phyloP scores from a whole-genome alignment of 2,329 filamentous ascomycete genomes.

The Hyphodiscus sp. region DNA sequence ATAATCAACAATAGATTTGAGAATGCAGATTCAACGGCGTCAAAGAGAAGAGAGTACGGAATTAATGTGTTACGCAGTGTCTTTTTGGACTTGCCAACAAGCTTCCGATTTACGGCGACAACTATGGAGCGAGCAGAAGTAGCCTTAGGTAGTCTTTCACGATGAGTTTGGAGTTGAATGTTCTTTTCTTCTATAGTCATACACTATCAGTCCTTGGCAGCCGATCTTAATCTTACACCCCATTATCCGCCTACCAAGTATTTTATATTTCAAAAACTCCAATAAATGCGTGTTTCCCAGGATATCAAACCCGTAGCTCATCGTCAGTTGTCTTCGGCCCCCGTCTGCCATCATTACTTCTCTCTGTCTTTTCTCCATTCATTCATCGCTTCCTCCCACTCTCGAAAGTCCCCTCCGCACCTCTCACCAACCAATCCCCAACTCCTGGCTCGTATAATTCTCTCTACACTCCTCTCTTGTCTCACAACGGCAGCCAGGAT shows the following conservation, averaged over 20 bases:
- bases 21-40: not conserved
- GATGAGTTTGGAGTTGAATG: not conserved
- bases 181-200: not conserved
- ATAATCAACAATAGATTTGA: not conserved
- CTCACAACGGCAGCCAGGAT: conserved; percentile 65
- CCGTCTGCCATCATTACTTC: not conserved
- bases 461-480: conserved; percentile 71
- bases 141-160: too few species aligned
- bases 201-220: not conserved
- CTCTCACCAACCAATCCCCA: conserved; percentile 74
- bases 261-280: not conserved
- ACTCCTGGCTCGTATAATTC: conserved; percentile 71
- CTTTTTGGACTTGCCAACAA: too few species aligned
- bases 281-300: not conserved
- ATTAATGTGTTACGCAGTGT: not conserved
- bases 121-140: too few species aligned
- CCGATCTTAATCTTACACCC: not conserved
- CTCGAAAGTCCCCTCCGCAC: conserved; percentile 54
- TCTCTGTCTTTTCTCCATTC: conserved; percentile 45
- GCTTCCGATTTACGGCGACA: too few species aligned
- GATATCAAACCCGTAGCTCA: not conserved
- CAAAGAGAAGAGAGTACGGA: not conserved
- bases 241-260: not conserved
- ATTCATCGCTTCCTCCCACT: conserved; percentile 60
- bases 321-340: not conserved